These are phyloP conservation scores for Sporopachydermia lactativora DNA, from an alignment of 805 yeast species.

Conservation along the genomic window DNA sequence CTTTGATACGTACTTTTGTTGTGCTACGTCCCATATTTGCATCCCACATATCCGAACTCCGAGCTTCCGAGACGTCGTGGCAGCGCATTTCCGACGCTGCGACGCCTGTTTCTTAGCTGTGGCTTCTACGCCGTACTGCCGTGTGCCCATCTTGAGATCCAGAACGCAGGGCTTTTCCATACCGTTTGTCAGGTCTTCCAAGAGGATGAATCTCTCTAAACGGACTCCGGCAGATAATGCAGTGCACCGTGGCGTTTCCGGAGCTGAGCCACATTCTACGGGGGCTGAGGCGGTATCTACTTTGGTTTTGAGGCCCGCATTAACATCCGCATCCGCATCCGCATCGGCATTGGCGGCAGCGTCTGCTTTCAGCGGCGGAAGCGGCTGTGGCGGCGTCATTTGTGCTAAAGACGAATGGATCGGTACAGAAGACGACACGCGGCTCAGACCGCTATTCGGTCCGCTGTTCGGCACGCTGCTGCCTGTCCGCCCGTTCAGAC, in stretches of 20 bases:
- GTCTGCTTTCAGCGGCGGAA: no score
- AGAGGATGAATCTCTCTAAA: slow-evolving; percentile 62
- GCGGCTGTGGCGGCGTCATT: no score
- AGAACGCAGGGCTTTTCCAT: slow-evolving; percentile 80
- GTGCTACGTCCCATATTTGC: slow-evolving; percentile 56
- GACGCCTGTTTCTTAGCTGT: slow-evolving; percentile 52
- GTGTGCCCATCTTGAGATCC: slow-evolving; percentile 95
- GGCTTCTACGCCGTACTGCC: slow-evolving; percentile 97
- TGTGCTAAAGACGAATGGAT: no score
- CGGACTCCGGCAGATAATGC: slow-evolving; percentile 40
- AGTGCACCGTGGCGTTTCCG: slow-evolving; percentile 24
- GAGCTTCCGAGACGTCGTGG: slow-evolving; percentile 64
- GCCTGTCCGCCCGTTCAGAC: no score
- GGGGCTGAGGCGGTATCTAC: no score
- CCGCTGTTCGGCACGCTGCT: no score
- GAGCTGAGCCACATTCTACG: no score
- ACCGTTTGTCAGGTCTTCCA: slow-evolving; percentile 83
- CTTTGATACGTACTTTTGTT: slow-evolving; percentile 40
- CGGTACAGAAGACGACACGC: no score
- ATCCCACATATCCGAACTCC: slow-evolving; percentile 95
- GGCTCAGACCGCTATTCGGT: no score
- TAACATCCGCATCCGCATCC: no score
- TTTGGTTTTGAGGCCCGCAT: no score
- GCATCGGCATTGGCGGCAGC: no score
- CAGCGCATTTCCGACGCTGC: slow-evolving; percentile 67